Conservation (phyloP, 805 yeast species). For the Sugiyamaella marilandica region DNA sequence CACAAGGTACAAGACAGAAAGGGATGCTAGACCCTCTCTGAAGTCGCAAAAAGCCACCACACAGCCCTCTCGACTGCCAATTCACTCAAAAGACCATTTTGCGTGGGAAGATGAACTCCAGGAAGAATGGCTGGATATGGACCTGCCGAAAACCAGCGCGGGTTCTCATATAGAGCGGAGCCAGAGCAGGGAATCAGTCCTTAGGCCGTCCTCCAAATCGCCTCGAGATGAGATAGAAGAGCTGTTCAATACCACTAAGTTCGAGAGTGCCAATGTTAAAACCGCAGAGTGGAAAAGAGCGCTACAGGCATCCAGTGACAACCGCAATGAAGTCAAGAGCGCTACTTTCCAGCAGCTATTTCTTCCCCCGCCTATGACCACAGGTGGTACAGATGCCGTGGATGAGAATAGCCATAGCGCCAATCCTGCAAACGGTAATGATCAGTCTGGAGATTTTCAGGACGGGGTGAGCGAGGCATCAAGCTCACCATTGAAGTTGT, state of each 20-base stretch:
- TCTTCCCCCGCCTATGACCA: background rate
- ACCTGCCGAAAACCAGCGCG: background rate
- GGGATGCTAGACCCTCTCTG: no score
- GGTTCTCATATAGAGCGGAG: no score
- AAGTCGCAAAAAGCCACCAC: no score
- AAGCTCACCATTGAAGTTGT: conserved; percentile 24
- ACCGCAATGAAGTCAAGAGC: background rate
- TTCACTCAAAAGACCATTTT: background rate
- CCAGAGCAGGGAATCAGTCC: background rate
- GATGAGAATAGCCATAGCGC: background rate
- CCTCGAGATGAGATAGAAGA: no score
- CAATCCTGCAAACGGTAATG: background rate
- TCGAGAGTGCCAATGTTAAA: conserved; percentile 5
- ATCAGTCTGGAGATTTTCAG: background rate
- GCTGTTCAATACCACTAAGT: background rate
- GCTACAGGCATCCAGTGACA: background rate
- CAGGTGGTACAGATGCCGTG: background rate
- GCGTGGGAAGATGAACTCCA: conserved; percentile 10
- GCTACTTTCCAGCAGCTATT: background rate
- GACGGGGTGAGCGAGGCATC: background rate
- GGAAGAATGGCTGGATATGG: conserved; percentile 10
- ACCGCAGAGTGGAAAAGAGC: conserved; percentile 17
- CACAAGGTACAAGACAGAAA: no score
- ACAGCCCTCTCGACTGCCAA: no score
- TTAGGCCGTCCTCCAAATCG: background rate